phyloP scores from a whole-genome alignment of 768 basidiomycete species.

The Termitomyces sp. region DNA sequence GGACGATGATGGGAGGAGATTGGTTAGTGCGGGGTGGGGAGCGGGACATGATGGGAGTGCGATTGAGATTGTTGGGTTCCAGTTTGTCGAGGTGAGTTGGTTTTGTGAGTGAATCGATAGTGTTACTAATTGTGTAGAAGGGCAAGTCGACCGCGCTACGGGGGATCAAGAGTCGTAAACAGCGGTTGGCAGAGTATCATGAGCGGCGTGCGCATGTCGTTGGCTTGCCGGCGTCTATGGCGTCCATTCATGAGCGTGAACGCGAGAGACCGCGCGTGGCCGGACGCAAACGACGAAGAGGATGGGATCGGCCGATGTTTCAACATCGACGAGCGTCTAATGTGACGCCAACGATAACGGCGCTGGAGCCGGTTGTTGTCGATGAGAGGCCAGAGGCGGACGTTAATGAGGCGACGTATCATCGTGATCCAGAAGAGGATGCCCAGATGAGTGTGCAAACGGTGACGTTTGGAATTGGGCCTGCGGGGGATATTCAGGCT shows the following conservation, averaged over 20 bases:
- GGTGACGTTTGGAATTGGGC: constrained; percentile 40
- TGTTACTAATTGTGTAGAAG: constrained; percentile 26
- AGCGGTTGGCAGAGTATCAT: constrained; percentile 63
- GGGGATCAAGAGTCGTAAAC: constrained; percentile 57
- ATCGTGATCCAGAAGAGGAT: constrained; percentile 30
- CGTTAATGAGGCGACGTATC: constrained; percentile 19
- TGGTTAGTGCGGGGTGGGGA: constrained; percentile 74
- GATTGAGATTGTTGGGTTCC: constrained; percentile 61
- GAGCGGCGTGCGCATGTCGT: constrained; percentile 50
- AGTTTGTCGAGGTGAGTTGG: constrained; percentile 54
- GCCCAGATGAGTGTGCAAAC: constrained; percentile 40
- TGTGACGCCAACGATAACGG: constrained; percentile 20
- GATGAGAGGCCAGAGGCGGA: constrained; percentile 17
- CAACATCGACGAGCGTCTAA: constrained; percentile 27
- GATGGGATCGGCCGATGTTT: constrained; percentile 25
- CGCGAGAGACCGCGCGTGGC: constrained; percentile 21
- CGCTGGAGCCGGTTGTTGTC: constrained; percentile 31
- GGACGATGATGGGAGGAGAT: constrained; percentile 47
- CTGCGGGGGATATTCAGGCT: constrained; percentile 29
- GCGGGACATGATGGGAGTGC: constrained; percentile 74
- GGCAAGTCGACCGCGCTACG: constrained; percentile 41
- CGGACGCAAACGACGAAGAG: constrained; percentile 38
- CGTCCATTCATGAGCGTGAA: background rate
- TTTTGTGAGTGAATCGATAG: background rate
- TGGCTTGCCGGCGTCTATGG: constrained; percentile 21